Base-by-base conservation (phyloP, 177 flowering plant genomes). In the Telopea speciosissima region DNA sequence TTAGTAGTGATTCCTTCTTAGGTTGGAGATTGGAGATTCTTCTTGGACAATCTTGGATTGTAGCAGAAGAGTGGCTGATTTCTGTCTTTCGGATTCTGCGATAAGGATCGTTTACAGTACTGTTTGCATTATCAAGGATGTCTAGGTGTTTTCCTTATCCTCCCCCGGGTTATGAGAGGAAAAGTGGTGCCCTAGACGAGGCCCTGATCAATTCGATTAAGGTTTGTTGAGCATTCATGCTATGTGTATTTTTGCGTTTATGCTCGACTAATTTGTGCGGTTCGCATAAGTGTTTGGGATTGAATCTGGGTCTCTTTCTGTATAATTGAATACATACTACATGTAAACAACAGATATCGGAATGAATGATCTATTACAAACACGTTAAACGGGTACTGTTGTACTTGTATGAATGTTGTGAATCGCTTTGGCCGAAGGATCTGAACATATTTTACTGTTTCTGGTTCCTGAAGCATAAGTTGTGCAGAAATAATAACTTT, bases 131-230 rank as follows among this genome's bases (percentile, higher is more conserved):
- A 8, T 58, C 23, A 19, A 73, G 42, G 63, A 88, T 89, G 93
- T 85, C 93, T 74, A 87, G 93, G 66, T 87, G 90, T 80, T 86
- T 82, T 70, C 84, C 91, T 11, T 85, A 76, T 73, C 87, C 87
- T 62, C 86, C 85, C 22, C 84, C 82, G 1, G 85, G 84, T 42
- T 85, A 76, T 71, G 76, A 67, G 68, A 69, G 72, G 72, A 69
- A 59, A 80, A 78, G 65, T 49, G 74, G 76, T 28, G 76, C 67
- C 49, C 17, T 62, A 45, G 73, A 73, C 7, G 72, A 67, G 73
- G 78, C 81, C 76, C 78, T 82, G 83, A 74, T 81, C 81, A 83
- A 85, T 77, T 82, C 84, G 83, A 78, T 82, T 81, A 81, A 87
- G 93, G 93, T 89, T 87, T 65, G 93, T 87, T 83, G 82, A 77